Evolutionary conservation across 2,329 filamentous ascomycete species (phyloP), one percentile per base, ranked within the genome.

Genomic region (Diaporthe helianthi): DNA sequence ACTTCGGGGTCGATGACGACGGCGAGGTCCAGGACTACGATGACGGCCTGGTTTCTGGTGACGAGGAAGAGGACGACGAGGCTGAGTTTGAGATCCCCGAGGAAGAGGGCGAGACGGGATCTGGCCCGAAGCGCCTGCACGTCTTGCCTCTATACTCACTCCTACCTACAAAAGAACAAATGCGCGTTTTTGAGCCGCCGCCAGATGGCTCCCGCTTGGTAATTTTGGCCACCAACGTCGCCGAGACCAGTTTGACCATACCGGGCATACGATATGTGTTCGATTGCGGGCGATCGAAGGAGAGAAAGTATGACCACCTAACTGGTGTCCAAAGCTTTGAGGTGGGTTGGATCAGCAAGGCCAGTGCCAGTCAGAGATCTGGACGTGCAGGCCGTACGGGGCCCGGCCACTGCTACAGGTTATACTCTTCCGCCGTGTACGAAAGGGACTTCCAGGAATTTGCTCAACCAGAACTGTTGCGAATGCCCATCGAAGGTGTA

Each of bases 261-360:
- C 95, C 96, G 0, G 94, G 94, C 1, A 94, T 97, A 71, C 89
- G 93, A 71, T 99, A 98, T 76, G 96, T 99, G 10, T 98, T 99
- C 72, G 95, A 98, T 79, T 94, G 93, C 73, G 96, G 96, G 41
- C 87, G 97, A 61, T 92, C 93, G 44, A 99, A 99, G 79, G 94
- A 98, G 79, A 91, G 95, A 72, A 92, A 91, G 69, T 98, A 96
- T 76, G 93, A 98, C 77, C 86, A 89, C n/a, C 83, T 88, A 13
- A 98, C 92, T 10, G 95, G 95, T 4, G 95, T 99, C 0, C 96
- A 99, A 78, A 97, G 92, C 76, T 99, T 97, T 77, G 92, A 97
- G 75, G 89, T 99, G 65, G 92, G 92, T 49, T 99, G 95, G 93
- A 97, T 98, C 78, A 98, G 94, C 82, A 98, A 99, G 82, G 96